Conservation (phyloP, 352 stramenopile species). For the Blastocystis hominis region DNA sequence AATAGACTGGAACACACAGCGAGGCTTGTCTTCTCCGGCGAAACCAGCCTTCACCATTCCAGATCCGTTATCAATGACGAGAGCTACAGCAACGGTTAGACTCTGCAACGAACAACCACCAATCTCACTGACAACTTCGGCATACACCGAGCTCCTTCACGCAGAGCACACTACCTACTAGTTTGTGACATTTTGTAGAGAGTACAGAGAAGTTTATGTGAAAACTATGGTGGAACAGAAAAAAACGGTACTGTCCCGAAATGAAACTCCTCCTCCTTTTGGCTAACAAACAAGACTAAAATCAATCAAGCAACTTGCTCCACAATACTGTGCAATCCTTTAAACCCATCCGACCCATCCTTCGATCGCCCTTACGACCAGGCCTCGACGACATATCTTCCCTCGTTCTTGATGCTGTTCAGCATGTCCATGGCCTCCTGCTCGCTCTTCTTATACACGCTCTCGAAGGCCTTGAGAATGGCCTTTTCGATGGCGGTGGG, state of each 20-base stretch:
- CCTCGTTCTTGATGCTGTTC: slow-evolving; percentile 10
- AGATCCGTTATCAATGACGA: slow-evolving; percentile 91
- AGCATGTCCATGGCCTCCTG: slow-evolving; percentile 16
- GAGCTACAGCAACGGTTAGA: slow-evolving; percentile 60
- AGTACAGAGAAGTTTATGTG: too few relatives aligned
- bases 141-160: too few relatives aligned
- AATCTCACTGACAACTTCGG: too few relatives aligned
- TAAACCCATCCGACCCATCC: neutral
- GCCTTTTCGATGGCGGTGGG: neutral
- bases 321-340: neutral
- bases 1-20: slow-evolving; percentile 78
- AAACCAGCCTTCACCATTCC: slow-evolving; percentile 89
- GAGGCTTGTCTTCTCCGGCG: slow-evolving; percentile 83
- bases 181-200: too few relatives aligned
- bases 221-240: too few relatives aligned
- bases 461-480: neutral
- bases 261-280: neutral
- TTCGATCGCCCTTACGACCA: too few relatives aligned
- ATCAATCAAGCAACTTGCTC: too few relatives aligned
- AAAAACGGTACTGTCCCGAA: too few relatives aligned
- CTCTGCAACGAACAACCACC: too few relatives aligned
- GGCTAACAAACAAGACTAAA: neutral
- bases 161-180: too few relatives aligned
- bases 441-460: neutral
- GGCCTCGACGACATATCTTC: slow-evolving; percentile 50